Conservation (phyloP, 176 grass and related monocot species). For the Elaeis guineensis region DNA sequence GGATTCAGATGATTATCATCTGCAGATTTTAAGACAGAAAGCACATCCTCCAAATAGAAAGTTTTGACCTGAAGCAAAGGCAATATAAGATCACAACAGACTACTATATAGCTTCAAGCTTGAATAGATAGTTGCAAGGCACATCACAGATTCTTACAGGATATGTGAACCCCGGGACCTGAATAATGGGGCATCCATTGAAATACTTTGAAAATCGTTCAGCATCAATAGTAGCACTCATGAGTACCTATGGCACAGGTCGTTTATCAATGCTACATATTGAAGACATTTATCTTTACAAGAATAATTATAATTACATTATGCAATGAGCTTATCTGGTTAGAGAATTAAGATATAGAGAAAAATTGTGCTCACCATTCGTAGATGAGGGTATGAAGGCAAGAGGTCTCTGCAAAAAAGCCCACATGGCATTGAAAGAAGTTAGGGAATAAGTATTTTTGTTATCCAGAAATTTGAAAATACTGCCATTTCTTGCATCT, state of each 20-base stretch:
- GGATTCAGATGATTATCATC: constrained; percentile 58
- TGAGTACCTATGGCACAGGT: constrained; percentile 61
- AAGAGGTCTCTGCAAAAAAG: constrained; percentile 72
- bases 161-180: constrained; percentile 94
- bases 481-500: neutral
- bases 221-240: constrained; percentile 94
- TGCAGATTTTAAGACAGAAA: constrained; percentile 60
- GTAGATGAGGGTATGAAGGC: constrained; percentile 70
- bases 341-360: neutral
- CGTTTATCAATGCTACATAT: constrained; percentile 12
- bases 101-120: neutral
- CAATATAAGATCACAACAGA: neutral
- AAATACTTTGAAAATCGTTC: constrained; percentile 90
- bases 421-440: constrained; percentile 3
- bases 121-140: no score
- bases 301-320: neutral
- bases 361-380: constrained; percentile 46
- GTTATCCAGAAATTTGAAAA: no score
- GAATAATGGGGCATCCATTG: constrained; percentile 75
- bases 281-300: neutral
- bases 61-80: constrained; percentile 49
- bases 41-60: constrained; percentile 96
- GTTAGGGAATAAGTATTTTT: constrained; percentile 4
- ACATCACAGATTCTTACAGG: constrained; percentile 45
- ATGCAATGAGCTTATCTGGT: neutral